Conservation (phyloP, 495 filamentous ascomycete genomes). For the Trichoderma orchidacearum region DNA sequence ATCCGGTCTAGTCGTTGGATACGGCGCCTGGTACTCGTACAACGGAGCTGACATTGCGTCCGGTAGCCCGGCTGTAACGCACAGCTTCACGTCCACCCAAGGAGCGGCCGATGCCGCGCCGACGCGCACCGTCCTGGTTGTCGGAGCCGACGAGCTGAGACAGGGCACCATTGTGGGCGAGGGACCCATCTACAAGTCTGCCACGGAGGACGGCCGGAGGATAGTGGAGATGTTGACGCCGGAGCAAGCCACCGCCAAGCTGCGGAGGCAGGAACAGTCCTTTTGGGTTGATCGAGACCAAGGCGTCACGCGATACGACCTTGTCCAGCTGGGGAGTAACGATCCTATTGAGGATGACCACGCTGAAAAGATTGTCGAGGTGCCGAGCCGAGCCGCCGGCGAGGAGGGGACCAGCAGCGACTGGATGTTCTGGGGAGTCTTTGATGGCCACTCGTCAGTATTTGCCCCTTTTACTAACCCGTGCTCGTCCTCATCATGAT, state of each 20-base stretch:
- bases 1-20: slow-evolving; percentile 30
- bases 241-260: slow-evolving; percentile 81
- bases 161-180: slow-evolving; percentile 68
- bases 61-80: slow-evolving; percentile 14
- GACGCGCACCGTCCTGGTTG: slow-evolving; percentile 47
- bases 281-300: slow-evolving; percentile 80
- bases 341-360: slow-evolving; percentile 98
- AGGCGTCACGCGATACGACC: slow-evolving; percentile 88
- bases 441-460: slow-evolving; percentile 85
- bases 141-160: slow-evolving; percentile 74
- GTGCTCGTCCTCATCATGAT: neutral
- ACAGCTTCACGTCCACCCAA: slow-evolving; percentile 12
- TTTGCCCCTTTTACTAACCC: neutral
- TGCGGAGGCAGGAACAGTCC: slow-evolving; percentile 80
- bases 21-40: slow-evolving; percentile 37
- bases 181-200: slow-evolving; percentile 73
- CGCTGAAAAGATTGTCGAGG: slow-evolving; percentile 89
- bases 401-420: slow-evolving; percentile 50
- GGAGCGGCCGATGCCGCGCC: slow-evolving; percentile 10
- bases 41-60: slow-evolving; percentile 15
- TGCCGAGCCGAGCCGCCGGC: slow-evolving; percentile 35
- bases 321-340: slow-evolving; percentile 91
- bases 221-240: slow-evolving; percentile 92
- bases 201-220: slow-evolving; percentile 63
- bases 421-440: slow-evolving; percentile 99